Evolutionary conservation across 495 filamentous ascomycete genomes (phyloP), one percentile per base, ranked within the genome.

Genomic region (Astrothelium subdiscretum): DNA sequence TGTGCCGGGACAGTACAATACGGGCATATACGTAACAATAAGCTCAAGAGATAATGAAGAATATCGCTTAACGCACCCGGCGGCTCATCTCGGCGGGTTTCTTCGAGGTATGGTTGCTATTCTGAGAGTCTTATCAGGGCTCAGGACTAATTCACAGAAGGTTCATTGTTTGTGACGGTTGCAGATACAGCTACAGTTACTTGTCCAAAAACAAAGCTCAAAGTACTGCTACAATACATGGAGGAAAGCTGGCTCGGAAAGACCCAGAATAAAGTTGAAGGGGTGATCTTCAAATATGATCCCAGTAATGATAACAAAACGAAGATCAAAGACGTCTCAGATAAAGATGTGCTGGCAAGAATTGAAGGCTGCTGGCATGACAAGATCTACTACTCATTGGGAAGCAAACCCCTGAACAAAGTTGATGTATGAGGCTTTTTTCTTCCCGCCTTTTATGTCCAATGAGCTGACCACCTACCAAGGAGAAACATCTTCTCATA

Each of bases 181-280:
- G 84, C 91, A 24, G 94, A 98, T 66, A 80, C 83, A 64, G 92
- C 88, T 68, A 95, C 88, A 70, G 76, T 97, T 51, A 90, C 86
- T 10, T 98, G 94, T 72, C 80, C 84, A 4, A 88, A 89, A 74
- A 96, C 90, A 1, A 87, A 85, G 64, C 84, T 92, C 66, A 97
- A 97, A 72, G 86, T 85, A 3, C 96, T 98, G 60, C 73, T 98
- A 20, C 85, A 92, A 63, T 98, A 98, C 72, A 72, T 91, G 57
- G 92, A 97, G 66, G 95, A 98, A 59, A 90, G 90, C 32, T 98
- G 95, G 92, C 80, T 97, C 10, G 90, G 91, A 48, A 89, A 89
- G 61, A 83, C 91, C 35, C 91, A 95, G 63, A 92, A 97, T 72
- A 88, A 86, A 70, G 84, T 98, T 8, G 87, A 96, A 59, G 94